Conservation (phyloP, 495 filamentous ascomycete species). For the Aspergillus baeticus region DNA sequence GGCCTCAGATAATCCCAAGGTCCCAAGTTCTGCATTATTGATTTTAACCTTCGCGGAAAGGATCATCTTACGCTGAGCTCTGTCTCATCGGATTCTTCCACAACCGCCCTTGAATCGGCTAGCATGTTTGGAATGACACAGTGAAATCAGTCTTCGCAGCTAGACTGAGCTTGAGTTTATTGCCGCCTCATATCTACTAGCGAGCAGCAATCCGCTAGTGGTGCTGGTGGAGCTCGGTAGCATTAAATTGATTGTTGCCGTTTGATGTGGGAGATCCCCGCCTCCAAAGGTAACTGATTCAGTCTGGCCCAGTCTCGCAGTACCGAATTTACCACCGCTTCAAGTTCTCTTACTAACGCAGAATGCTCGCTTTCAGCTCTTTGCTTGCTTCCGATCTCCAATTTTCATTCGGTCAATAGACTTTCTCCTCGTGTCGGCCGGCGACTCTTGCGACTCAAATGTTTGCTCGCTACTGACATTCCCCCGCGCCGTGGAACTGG, state of each 20-base stretch:
- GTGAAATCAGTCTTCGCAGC: background rate
- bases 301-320: conserved; percentile 12
- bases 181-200: background rate
- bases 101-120: background rate
- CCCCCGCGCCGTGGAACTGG: conserved; percentile 26
- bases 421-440: conserved; percentile 18
- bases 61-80: background rate
- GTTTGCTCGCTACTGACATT: conserved; percentile 15
- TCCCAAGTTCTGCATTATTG: background rate
- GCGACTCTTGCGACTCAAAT: conserved; percentile 14
- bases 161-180: background rate
- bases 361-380: conserved; percentile 9
- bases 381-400: conserved; percentile 8
- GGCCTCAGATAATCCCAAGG: background rate
- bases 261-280: conserved; percentile 39
- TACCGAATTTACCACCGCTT: conserved; percentile 1
- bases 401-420: conserved; percentile 21
- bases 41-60: background rate
- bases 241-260: conserved; percentile 23
- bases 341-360: conserved; percentile 13
- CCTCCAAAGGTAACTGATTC: conserved; percentile 18
- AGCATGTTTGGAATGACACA: background rate
- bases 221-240: conserved; percentile 37
- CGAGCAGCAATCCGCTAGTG: background rate
- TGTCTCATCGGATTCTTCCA: background rate